Conservation (phyloP, 257 asterid genomes). For the Forsythia suspensa region DNA sequence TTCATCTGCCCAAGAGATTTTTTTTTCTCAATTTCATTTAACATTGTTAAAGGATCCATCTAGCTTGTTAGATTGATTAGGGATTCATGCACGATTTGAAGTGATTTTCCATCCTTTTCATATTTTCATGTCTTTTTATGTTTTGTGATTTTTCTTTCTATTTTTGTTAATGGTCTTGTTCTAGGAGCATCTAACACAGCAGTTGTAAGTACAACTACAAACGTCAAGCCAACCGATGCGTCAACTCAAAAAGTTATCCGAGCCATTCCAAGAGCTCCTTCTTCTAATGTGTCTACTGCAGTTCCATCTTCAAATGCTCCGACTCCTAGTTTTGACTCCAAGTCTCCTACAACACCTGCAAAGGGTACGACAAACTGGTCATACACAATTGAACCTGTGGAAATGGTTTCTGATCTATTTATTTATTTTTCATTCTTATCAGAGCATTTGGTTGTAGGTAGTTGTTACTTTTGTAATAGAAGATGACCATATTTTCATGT, state of each 20-base stretch:
- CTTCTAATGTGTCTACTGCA: constrained; percentile 46
- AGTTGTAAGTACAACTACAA: constrained; percentile 31
- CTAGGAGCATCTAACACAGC: constrained; percentile 46
- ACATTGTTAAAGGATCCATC: background rate
- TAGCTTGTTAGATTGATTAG: background rate
- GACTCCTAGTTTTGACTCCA: constrained; percentile 41
- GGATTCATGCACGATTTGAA: background rate
- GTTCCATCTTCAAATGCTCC: constrained; percentile 50
- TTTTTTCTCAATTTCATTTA: background rate
- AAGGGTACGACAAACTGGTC: constrained; percentile 47
- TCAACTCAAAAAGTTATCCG: constrained; percentile 44
- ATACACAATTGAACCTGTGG: background rate
- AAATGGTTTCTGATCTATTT: background rate
- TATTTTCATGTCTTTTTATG: background rate
- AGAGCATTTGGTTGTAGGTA: background rate
- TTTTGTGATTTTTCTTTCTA: background rate
- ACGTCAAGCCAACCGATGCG: constrained; percentile 36
- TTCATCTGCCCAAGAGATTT: constrained; percentile 1
- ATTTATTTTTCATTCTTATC: background rate
- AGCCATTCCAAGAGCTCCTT: constrained; percentile 50
- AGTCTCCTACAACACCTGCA: constrained; percentile 48
- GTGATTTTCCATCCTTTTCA: background rate
- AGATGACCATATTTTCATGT: background rate
- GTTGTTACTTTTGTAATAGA: background rate
- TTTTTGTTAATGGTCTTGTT: background rate